Base-by-base conservation (phyloP, 2,329 filamentous ascomycete genomes). In the Colletotrichum sp. region DNA sequence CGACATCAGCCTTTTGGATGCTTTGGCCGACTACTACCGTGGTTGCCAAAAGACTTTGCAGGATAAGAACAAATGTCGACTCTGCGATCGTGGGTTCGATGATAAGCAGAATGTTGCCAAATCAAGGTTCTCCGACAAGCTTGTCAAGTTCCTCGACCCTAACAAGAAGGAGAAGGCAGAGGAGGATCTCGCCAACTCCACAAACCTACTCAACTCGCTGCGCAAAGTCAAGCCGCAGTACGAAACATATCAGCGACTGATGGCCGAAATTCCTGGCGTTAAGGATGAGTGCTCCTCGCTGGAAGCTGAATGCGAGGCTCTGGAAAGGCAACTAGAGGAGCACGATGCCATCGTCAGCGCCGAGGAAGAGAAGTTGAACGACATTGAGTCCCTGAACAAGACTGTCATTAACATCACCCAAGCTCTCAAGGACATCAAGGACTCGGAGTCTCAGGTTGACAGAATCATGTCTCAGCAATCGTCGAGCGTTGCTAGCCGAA, bases 401-500 rank as follows among this genome's bases (percentile, higher is more conserved):
- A 95, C 94, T 3, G 92, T 98, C 9, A 88, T 91, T 73, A 94
- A 90, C 75, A 98, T 99, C 76, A 86, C 90, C 10, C 94, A 95
- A 82, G 93, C 93, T 59, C 87, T 92, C 78, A 90, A 89, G 76
- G 95, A 98, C 60, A 94, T 96, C 76, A 88, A 88, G 63, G 92
- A 93, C 49, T 92, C 95, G 7, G 91, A 95, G 80, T 86, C 86
- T 52, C 94, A 98, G 82, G 93, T 98, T 66, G 89, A 93, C 72
- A 92, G 94, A 70, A 90, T 98, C 66, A 89, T 92, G 74, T 92
- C 92, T 10, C 95, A 96, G 79, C 94, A 98, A 81, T 92, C 94
- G 80, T 91, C 93, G 75, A 90, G 92, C 16, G 90, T 91, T 15
- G 84, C 89, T 12, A 90, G 91, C 16, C 92, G 95, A 77, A 95